Base-by-base conservation (phyloP, 495 filamentous ascomycete species). In the Penicillium taxi region DNA sequence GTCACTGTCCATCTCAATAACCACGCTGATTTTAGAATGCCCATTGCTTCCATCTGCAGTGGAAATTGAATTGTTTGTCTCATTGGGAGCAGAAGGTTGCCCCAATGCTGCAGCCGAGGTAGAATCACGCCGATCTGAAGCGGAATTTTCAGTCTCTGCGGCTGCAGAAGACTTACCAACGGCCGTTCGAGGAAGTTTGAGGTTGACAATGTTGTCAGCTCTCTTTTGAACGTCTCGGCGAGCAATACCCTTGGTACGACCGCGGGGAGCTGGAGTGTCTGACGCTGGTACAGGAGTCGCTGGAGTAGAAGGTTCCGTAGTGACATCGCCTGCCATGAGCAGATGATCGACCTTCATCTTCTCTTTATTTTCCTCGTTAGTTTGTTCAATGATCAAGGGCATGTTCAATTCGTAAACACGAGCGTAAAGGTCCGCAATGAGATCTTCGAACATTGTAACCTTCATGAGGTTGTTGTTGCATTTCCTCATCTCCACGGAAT, bases 401-500 rank as follows among this genome's bases (percentile, higher is more conserved):
- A 67, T 59, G 45, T 75, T 63, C 40, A 69, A 57, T 26, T 71
- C 63, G 58, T 89, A 95, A 6, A 96, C 64, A n/a, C 74, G 67
- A 2, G 84, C 80, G 56, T 91, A 99, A 20, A 83, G 72, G 54
- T 99, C 91, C 9, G 77, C 79, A 35, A 95, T 81, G 19, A 96
- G 69, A 52, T 96, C 91, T 52, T 96, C 93, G 27, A 96, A 84
- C 21, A 81, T 69, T 2, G 78, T 74, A 4, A 80, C 75, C 52
- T 89, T 94, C 78, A 89, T 90, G 6, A 91, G 72, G 35, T 78
- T 79, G 30, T 77, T 77, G 56, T 95, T 95, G 26, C 90, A 72
- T 46, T 85, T 89, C 52, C 94, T 94, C n/a, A 96, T 63, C 50
- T 96, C 90, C 31, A 84, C 68, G 5, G 78, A 78, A 37, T 99